Conservation (phyloP, 1,284 basidiomycete species). For the Paramarasmius palmivorus region DNA sequence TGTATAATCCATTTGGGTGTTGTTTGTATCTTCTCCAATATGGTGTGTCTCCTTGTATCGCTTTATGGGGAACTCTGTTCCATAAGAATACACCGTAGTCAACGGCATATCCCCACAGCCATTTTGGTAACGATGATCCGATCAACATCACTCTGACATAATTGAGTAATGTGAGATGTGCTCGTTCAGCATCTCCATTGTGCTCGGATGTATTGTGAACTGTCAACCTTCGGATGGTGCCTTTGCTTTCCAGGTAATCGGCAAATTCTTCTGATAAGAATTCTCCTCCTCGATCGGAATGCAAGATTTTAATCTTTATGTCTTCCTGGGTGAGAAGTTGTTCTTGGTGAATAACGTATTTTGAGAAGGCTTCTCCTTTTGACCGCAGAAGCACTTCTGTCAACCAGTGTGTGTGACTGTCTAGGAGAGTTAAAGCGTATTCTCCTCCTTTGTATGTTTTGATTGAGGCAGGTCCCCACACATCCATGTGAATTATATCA, state of each 20-base stretch:
- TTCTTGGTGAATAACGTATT: conserved; percentile 16
- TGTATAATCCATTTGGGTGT: too few relatives aligned
- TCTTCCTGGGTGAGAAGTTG: conserved; percentile 12
- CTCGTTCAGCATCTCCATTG: conserved; percentile 30
- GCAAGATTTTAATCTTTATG: conserved; percentile 15
- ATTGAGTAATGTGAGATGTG: conserved; percentile 26
- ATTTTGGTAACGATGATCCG: conserved; percentile 17
- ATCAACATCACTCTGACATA: conserved; percentile 20
- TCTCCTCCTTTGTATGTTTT: conserved; percentile 20
- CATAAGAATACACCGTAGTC: conserved; percentile 16
- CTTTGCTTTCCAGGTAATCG: conserved; percentile 16
- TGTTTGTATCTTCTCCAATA: too few relatives aligned
- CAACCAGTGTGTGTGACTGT: conserved; percentile 23
- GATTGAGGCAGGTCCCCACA: conserved; percentile 37
- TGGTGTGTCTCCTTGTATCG: too few relatives aligned
- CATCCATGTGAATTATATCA: conserved; percentile 20
- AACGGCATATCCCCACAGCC: conserved; percentile 23
- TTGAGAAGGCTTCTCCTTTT: conserved; percentile 21
- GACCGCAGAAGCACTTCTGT: not conserved
- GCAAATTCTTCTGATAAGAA: conserved; percentile 21
- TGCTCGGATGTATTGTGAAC: conserved; percentile 30
- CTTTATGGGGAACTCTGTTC: not conserved
- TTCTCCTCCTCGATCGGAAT: conserved; percentile 28
- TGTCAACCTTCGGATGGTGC: conserved; percentile 23
- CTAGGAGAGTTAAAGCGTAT: conserved; percentile 26